Conservation (phyloP, 805 yeast genomes). For the Grigorovia jiainica region DNA sequence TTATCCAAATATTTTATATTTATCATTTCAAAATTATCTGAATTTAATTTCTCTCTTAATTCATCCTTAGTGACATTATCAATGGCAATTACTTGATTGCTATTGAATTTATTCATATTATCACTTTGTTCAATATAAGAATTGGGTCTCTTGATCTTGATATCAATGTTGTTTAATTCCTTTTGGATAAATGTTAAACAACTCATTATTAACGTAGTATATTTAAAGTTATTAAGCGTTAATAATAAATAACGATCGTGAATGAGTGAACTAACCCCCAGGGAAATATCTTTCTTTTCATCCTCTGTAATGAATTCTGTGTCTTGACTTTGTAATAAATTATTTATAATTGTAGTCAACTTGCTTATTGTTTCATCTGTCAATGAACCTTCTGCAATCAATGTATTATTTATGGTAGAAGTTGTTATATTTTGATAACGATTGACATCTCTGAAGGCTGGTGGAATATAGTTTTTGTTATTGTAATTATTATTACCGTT, state of each 20-base stretch:
- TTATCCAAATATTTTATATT: not conserved
- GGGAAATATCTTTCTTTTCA: no score
- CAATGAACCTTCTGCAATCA: constrained; percentile 5
- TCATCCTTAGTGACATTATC: not conserved
- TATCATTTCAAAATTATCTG: not conserved
- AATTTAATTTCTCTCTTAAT: not conserved
- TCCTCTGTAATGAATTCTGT: not conserved
- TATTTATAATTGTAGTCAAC: not conserved
- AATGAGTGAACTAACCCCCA: no score
- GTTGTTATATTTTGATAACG: constrained; percentile 8
- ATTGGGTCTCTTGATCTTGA: constrained; percentile 13
- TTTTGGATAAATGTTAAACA: constrained; percentile 16
- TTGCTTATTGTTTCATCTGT: not conserved
- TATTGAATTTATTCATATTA: constrained; percentile 13
- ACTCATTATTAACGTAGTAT: constrained; percentile 16
- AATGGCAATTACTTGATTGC: constrained; percentile 14
- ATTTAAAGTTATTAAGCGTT: constrained; percentile 12
- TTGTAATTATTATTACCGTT: not conserved
- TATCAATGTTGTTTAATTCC: constrained; percentile 5
- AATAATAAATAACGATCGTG: constrained; percentile 9
- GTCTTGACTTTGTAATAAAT: not conserved
- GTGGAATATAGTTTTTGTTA: constrained; percentile 2
- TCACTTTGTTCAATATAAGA: constrained; percentile 17
- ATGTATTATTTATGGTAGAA: constrained; percentile 5
- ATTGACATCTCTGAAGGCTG: constrained; percentile 5